phyloP scores from a whole-genome alignment of 139 green algal genomes.

The Micractinium sp. region DNA sequence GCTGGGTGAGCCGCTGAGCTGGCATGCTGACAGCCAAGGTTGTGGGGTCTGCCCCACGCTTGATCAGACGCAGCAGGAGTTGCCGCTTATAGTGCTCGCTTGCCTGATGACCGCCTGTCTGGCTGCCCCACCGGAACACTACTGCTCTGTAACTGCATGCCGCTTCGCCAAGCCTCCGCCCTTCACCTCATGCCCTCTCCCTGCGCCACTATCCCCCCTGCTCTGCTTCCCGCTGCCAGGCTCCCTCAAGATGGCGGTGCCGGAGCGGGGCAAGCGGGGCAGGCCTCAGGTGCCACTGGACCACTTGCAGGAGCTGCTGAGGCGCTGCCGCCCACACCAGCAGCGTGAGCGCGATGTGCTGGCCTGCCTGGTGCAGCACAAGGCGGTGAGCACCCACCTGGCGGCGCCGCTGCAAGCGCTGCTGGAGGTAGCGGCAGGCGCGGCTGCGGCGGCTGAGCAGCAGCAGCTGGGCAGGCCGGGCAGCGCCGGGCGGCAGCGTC shows the following conservation, averaged over 20 bases:
- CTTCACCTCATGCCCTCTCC: too few species aligned
- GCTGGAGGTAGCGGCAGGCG: background rate
- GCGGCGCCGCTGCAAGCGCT: background rate
- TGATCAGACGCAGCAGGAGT: too few species aligned
- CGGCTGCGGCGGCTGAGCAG: background rate
- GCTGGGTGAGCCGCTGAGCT: constrained; percentile 14
- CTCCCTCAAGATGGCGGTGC: background rate
- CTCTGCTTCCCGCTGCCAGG: background rate
- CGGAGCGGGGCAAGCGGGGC: background rate
- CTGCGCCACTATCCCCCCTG: background rate
- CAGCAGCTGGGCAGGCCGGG: background rate
- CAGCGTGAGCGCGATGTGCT: background rate
- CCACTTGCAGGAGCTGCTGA: constrained; percentile 32
- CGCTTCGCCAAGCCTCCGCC: too few species aligned
- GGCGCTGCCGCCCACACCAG: constrained; percentile 12
- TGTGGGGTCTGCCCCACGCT: too few species aligned
- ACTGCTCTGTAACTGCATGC: too few species aligned
- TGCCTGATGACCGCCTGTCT: too few species aligned
- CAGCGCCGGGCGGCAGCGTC: background rate
- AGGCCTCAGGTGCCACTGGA: background rate
- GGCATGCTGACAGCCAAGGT: background rate
- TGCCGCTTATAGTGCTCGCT: too few species aligned
- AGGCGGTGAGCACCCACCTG: background rate
- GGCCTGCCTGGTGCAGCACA: constrained; percentile 21
- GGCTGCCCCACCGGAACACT: too few species aligned